Evolutionary conservation across 2,329 filamentous ascomycete genomes (phyloP), one percentile per base, ranked within the genome.

Genomic region (Ceratocystis huliohia): DNA sequence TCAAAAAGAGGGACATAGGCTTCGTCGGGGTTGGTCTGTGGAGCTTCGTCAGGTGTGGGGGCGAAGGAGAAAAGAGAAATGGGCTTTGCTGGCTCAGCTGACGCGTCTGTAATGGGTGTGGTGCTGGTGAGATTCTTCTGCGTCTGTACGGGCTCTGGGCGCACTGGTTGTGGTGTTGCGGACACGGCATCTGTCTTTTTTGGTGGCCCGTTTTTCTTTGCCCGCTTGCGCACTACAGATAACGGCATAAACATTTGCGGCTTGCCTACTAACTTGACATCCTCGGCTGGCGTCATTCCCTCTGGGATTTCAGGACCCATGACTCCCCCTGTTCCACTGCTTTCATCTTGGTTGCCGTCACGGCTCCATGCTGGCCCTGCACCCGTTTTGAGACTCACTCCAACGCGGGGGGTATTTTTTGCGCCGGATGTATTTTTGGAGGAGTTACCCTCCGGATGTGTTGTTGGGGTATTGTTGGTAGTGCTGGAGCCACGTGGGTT

Each of bases 171-270:
- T 44, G 46, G 13, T 6, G 48, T 6, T 5, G 61, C 13, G n/a
- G 25, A 15, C 17, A 45, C 20, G 0, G 8, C 22, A 10, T 67
- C 68, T 2, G 71, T 65, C 28, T 59, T 59, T 30, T 75, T 74
- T 46, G 74, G 74, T n/a, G 50, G 20, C 67, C 79, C 78, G 72
- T 82, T 86, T 77, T 87, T 90, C 76, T 88, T 91, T 69, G 82
- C 83, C 37, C 85, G 81, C 69, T 88, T 90, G 69, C 89, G 82
- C 17, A 86, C 84, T 15, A 96, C 91, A 0, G 92, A 96, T 46
- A 96, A 78, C 2, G 93, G 93, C 73, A 87, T 88, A 75, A 97
- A 96, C 84, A 91, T 89, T 75, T 92, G 84, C 13, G 91, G 84
- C 71, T 92, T 94, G 22, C 88, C 89, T 1, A 87, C 82, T 15